These are phyloP conservation scores for Tylopilus felleus DNA, from an alignment of 768 basidiomycete species.

Conservation along the genomic window DNA sequence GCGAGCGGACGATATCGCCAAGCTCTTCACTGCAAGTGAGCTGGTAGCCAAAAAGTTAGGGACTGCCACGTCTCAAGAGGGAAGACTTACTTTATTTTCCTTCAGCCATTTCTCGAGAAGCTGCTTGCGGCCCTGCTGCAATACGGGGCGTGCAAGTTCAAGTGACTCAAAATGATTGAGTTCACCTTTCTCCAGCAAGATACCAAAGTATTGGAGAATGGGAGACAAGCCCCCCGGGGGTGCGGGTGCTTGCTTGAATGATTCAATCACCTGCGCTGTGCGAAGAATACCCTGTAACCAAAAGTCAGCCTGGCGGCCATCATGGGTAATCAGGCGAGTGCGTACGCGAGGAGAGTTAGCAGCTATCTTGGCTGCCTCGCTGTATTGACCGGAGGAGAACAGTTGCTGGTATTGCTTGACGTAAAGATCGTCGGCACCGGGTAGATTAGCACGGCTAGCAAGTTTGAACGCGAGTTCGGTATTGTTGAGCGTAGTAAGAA, in stretches of 20 bases:
- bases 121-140: conserved; percentile 95
- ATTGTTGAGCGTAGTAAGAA: conserved; percentile 91
- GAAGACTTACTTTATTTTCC: conserved; percentile 82
- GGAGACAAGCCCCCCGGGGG: conserved; percentile 89
- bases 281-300: conserved; percentile 79
- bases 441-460: conserved; percentile 91
- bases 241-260: conserved; percentile 94
- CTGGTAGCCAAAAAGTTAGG: conserved; percentile 39
- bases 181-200: conserved; percentile 97
- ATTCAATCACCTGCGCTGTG: conserved; percentile 92
- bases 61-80: conserved; percentile 2
- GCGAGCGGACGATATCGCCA: conserved; percentile 90
- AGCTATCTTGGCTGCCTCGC: conserved; percentile 95
- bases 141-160: conserved; percentile 92
- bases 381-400: conserved; percentile 84
- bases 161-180: conserved; percentile 95
- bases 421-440: conserved; percentile 97
- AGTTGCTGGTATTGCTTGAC: conserved; percentile 90
- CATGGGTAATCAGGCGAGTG: background rate
- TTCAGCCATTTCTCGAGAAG: conserved; percentile 98
- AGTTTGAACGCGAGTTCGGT: conserved; percentile 97
- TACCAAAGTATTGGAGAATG: conserved; percentile 97
- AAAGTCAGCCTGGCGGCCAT: conserved; percentile 3
- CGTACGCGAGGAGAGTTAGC: conserved; percentile 91
- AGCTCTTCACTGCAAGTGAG: conserved; percentile 98